These are phyloP conservation scores for Jaapia argillacea DNA, from an alignment of 768 basidiomycete species.

Conservation along the genomic window DNA sequence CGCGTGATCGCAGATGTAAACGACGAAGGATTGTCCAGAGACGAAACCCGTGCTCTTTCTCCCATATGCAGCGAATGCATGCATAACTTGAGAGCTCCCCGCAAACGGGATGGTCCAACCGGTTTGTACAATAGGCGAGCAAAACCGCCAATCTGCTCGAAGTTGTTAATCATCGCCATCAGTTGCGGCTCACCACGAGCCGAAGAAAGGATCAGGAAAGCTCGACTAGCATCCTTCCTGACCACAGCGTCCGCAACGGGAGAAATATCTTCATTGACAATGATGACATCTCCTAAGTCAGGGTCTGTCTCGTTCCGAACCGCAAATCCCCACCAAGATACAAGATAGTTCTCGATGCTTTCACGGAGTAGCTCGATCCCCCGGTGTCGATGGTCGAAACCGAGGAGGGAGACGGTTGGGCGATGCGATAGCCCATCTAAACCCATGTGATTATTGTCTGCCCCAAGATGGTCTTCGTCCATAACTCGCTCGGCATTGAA, in stretches of 20 bases:
- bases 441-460: conserved; percentile 36
- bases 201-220: conserved; percentile 70
- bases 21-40: not conserved
- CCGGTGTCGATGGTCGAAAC: conserved; percentile 55
- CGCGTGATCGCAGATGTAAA: conserved; percentile 2
- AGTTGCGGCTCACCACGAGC: conserved; percentile 55
- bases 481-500: conserved; percentile 63
- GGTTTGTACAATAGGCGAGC: conserved; percentile 89
- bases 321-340: conserved; percentile 69
- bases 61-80: conserved; percentile 42
- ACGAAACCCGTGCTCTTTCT: not conserved
- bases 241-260: conserved; percentile 48
- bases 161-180: conserved; percentile 54
- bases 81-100: conserved; percentile 53
- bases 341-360: conserved; percentile 56
- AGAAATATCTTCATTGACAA: conserved; percentile 71
- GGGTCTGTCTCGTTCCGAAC: conserved; percentile 25
- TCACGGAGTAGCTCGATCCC: conserved; percentile 61
- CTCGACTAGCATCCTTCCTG: conserved; percentile 43
- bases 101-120: conserved; percentile 69
- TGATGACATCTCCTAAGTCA: conserved; percentile 58
- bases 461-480: conserved; percentile 22
- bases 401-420: conserved; percentile 56
- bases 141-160: conserved; percentile 77
- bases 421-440: conserved; percentile 28